Conservation (phyloP, 805 yeast species). For the Saccharomycopsis selenospora region DNA sequence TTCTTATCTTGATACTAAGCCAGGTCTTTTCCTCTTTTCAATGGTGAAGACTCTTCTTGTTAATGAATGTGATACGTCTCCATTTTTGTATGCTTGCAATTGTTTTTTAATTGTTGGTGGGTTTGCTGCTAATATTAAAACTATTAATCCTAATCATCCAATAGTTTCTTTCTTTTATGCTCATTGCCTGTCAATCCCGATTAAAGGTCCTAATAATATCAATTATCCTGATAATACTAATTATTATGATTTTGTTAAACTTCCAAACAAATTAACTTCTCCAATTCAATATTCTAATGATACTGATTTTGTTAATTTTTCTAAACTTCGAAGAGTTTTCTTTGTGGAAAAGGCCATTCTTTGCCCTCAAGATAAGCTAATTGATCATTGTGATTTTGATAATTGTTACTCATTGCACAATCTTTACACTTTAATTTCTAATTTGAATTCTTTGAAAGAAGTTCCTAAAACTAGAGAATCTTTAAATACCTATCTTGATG, state of each 20-base stretch:
- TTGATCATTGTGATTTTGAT: neutral
- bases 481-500: neutral
- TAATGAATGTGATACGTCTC: neutral
- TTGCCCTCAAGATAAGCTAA: neutral
- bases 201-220: neutral
- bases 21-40: neutral
- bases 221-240: neutral
- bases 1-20: neutral
- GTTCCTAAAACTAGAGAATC: neutral
- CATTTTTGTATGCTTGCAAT: neutral
- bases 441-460: neutral
- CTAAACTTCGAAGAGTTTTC: constrained; percentile 5
- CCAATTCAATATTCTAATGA: neutral
- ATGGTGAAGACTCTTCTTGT: neutral
- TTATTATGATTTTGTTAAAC: constrained; percentile 1
- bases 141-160: neutral
- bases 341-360: neutral
- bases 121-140: neutral
- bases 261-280: neutral
- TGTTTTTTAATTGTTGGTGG: neutral
- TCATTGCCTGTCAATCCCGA: neutral
- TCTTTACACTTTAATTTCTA: neutral
- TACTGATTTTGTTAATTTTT: neutral
- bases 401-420: neutral
- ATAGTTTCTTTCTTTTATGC: neutral